Conservation (phyloP, 495 filamentous ascomycete species). For the Podospora comata region DNA sequence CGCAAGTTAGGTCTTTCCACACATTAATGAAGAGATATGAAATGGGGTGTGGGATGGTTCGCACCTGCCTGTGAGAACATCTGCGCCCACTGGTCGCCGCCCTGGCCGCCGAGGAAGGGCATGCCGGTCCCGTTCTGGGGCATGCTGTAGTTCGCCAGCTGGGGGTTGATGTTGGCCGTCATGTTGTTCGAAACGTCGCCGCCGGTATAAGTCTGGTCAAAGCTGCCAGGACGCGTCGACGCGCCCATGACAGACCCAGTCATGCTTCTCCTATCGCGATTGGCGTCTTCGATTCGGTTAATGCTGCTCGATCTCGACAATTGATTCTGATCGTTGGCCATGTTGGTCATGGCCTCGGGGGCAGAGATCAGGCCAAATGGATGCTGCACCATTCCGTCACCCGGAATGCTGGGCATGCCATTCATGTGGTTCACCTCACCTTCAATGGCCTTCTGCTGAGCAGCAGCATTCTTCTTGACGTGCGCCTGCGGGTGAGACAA, state of each 20-base stretch:
- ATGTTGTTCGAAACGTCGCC: constrained; percentile 46
- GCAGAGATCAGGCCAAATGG: constrained; percentile 46
- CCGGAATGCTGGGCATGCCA: constrained; percentile 49
- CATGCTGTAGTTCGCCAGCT: constrained; percentile 55
- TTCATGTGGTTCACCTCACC: constrained; percentile 53
- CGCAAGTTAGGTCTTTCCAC: constrained; percentile 25
- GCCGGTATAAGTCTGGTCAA: constrained; percentile 50
- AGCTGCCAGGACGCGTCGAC: constrained; percentile 38
- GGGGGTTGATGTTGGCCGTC: constrained; percentile 54
- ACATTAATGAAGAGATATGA: constrained; percentile 54
- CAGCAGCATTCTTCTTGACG: constrained; percentile 66
- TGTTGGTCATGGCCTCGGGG: constrained; percentile 48
- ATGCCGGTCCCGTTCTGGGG: constrained; percentile 51
- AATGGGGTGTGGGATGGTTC: constrained; percentile 52
- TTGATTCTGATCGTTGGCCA: constrained; percentile 53
- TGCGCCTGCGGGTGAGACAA: constrained; percentile 87
- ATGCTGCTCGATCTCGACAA: constrained; percentile 58
- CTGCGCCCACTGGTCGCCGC: constrained; percentile 59
- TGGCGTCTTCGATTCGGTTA: constrained; percentile 50
- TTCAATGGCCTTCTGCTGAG: constrained; percentile 55
- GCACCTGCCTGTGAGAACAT: constrained; percentile 65
- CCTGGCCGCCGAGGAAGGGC: constrained; percentile 49
- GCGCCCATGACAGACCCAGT: constrained; percentile 42
- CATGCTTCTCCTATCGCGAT: constrained; percentile 54
- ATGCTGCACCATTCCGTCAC: constrained; percentile 47